phyloP scores from a whole-genome alignment of 2,329 filamentous ascomycete species.

The Epichloe coenophiala region DNA sequence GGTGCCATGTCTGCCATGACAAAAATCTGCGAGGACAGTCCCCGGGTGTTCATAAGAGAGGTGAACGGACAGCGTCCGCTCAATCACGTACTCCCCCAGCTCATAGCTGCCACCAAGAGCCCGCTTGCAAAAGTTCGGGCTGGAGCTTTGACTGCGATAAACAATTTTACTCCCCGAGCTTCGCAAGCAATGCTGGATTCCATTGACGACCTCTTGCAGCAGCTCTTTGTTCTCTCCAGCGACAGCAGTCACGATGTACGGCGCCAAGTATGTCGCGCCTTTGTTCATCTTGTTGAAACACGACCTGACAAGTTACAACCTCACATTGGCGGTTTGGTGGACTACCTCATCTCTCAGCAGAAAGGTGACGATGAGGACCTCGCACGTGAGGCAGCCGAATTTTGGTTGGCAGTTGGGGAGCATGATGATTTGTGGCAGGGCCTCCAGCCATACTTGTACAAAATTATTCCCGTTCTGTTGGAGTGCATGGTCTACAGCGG shows the following conservation, averaged over 20 bases:
- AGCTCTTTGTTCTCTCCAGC: constrained; percentile 67
- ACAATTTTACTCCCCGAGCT: constrained; percentile 79
- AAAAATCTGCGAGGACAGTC: constrained; percentile 97
- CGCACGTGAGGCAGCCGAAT: constrained; percentile 88
- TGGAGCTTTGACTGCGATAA: constrained; percentile 71
- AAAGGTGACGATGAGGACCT: constrained; percentile 77
- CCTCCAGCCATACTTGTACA: constrained; percentile 63
- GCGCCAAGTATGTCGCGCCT: constrained; percentile 83
- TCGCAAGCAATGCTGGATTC: constrained; percentile 69
- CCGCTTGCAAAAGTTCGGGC: constrained; percentile 64
- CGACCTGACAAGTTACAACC: constrained; percentile 82
- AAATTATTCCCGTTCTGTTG: constrained; percentile 81
- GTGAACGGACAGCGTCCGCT: constrained; percentile 81
- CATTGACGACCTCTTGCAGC: constrained; percentile 68
- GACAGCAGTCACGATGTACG: constrained; percentile 73
- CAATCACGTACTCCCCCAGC: constrained; percentile 81
- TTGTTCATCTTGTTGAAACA: constrained; percentile 83
- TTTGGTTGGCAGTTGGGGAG: constrained; percentile 90
- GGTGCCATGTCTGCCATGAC: constrained; percentile 84
- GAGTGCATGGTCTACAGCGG: constrained; percentile 95
- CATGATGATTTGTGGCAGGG: constrained; percentile 66
- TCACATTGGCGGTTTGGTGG: constrained; percentile 75
- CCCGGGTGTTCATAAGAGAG: constrained; percentile 70
- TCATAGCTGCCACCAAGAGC: constrained; percentile 75
- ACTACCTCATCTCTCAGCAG: constrained; percentile 88